A percentile compares a stretch with the other conserved stretches of the same genome.
These are phyloP conservation scores for Aspergillus bombycis DNA, from an alignment of 2,329 filamentous ascomycete genomes.

Conservation along the genomic window DNA sequence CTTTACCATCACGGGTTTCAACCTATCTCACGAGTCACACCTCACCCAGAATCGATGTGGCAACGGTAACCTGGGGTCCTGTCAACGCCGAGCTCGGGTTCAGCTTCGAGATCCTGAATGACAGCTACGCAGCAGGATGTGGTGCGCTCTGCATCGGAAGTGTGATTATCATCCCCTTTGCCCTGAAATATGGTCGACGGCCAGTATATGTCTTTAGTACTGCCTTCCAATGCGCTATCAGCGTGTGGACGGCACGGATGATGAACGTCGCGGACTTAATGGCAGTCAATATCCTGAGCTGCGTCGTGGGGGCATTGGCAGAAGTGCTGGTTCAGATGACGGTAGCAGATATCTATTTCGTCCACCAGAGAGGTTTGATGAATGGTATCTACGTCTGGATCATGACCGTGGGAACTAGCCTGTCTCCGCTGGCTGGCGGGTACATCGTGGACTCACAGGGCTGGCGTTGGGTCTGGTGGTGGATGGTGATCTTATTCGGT, in stretches of 20 bases:
- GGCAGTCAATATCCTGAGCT: slow-evolving; percentile 47
- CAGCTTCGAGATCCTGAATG: slow-evolving; percentile 45
- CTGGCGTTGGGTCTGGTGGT: slow-evolving; percentile 58
- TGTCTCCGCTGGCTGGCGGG: slow-evolving; percentile 40
- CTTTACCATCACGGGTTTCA: not conserved
- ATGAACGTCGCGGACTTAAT: slow-evolving; percentile 49
- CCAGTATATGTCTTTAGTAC: slow-evolving; percentile 51
- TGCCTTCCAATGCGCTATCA: slow-evolving; percentile 38
- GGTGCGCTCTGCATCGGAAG: slow-evolving; percentile 47
- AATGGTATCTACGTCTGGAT: slow-evolving; percentile 52
- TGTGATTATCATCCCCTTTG: slow-evolving; percentile 50
- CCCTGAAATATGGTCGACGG: slow-evolving; percentile 51
- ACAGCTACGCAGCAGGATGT: slow-evolving; percentile 50
- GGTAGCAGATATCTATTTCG: slow-evolving; percentile 53
- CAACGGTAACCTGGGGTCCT: slow-evolving; percentile 42
- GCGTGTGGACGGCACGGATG: slow-evolving; percentile 51
- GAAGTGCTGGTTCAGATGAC: slow-evolving; percentile 54
- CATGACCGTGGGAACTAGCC: slow-evolving; percentile 32
- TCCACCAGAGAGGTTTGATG: slow-evolving; percentile 52
- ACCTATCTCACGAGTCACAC: not conserved
- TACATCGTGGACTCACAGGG: slow-evolving; percentile 45
- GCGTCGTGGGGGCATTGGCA: slow-evolving; percentile 48
- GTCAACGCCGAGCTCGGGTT: slow-evolving; percentile 50
- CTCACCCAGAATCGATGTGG: not conserved
- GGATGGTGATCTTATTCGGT: slow-evolving; percentile 46